A percentile compares a stretch with the other conserved stretches of the same genome.
Conservation (phyloP, 73 alveolate species). For the Tetrahymena elliotti region DNA sequence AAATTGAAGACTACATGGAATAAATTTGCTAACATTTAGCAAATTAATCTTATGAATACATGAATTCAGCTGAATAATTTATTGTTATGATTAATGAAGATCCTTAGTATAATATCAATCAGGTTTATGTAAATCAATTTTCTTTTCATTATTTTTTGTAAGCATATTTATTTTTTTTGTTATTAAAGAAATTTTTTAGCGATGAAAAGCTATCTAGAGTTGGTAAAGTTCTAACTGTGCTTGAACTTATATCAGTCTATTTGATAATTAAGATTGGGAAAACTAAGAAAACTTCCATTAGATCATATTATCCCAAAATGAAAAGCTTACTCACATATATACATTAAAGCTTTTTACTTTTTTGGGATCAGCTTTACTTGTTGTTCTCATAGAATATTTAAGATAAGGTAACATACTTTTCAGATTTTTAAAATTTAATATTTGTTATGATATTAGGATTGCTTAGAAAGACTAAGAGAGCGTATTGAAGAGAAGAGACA, state of each 20-base stretch:
- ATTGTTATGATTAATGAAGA: not conserved
- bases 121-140: not conserved
- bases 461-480: not conserved
- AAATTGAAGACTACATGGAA: not conserved
- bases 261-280: not conserved
- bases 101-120: not conserved
- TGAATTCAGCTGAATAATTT: not conserved
- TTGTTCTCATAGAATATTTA: not conserved
- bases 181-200: not conserved
- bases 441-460: not conserved
- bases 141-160: not conserved
- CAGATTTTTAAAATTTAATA: not conserved
- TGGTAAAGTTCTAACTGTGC: not conserved
- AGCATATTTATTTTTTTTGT: not conserved
- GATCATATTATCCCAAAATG: not conserved
- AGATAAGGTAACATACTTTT: not conserved
- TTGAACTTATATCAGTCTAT: not conserved
- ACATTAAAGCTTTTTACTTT: not conserved
- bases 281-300: not conserved
- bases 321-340: not conserved
- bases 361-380: not conserved
- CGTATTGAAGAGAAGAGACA: not conserved
- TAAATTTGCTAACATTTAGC: not conserved
- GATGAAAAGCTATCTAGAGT: not conserved
- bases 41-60: not conserved